Base-by-base conservation (phyloP, 2,329 filamentous ascomycete genomes). In the Erysiphe neolycopersici region DNA sequence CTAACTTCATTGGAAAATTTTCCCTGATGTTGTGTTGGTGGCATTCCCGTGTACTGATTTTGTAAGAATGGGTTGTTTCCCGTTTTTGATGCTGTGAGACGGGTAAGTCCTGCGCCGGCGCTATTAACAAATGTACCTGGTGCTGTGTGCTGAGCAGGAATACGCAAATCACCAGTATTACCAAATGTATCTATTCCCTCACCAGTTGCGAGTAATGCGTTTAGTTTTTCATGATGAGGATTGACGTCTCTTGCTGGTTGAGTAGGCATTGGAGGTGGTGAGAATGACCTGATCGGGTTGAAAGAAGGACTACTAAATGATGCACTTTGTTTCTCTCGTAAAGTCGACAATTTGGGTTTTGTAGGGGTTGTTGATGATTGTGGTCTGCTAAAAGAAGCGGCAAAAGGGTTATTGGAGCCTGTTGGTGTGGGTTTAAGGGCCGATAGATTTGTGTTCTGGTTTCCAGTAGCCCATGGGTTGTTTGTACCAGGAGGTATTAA, bases 151-250 rank as follows among this genome's bases (percentile, higher is more conserved):
- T 98, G 89, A 2, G 89, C 76, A 1, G 89, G 89, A 49, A 98
- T 92, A 60, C 89, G 84, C 40, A 93, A 68, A 50, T 95, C 82
- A 51, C 89, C 89, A n/a, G 82, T 82, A 59, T 98, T 98, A 50
- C 89, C 89, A 58, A 91, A 98, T 0, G 89, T 98, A 57, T 98
- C 89, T 65, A 91, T 80, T 19, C 89, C 89, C 45, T 98, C 89
- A 50, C 89, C 85, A 19, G 70, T 74, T 3, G 84, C 71, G 38
- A 98, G 72, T 31, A 98, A 72, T 1, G 79, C 71, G 57, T 95
- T 95, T 51, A 98, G 77, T 55, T 73, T 79, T 18, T 78, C 74
- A 56, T 76, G 69, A 58, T 76, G 74, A 56, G 73, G 70, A 52
- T 60, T 72, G 50, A 73, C 54, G 48, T 70, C 65, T 53, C 64